Evolutionary conservation across 2,329 filamentous ascomycete genomes (phyloP), one percentile per base, ranked within the genome.

Genomic region (Claviceps digitariae): DNA sequence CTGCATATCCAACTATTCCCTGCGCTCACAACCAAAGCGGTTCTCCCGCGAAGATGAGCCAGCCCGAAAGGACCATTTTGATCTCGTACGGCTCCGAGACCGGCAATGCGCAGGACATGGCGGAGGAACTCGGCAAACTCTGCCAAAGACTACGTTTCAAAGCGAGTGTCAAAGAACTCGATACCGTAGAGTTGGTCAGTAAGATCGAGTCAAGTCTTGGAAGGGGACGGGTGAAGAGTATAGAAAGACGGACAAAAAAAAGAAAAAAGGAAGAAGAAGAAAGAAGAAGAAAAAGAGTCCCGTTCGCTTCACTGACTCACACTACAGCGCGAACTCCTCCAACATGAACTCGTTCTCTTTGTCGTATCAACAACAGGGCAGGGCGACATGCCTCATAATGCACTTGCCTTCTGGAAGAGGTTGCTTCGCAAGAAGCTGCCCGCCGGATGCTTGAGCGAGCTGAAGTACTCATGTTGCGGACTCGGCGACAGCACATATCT

Each of bases 1-100:
- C 31, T 34, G 43, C 43, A 17, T 45, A 13, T 15, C 12, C 15
- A 43, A 13, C 23, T 36, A 21, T 23, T 17, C 17, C 9, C 4
- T 9, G 2, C 4, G n/a, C 38, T 9, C n/a, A 40, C 12, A n/a
- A 12, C 13, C n/a, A 17, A 46, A 15, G 48, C 52, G 50, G 15
- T n/a, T 4, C 36, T n/a, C 44, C 34, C 43, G 15, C 34, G 27
- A 49, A 31, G 36, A 69, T 67, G 60, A 59, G 62, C 45, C 58
- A 59, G 50, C 51, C 60, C 15, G 59, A 62, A 36, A 58, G 77
- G 59, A 72, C 69, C 55, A 67, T 78, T 50, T 78, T 95, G 59
- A 76, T 98, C 54, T 77, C 95, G 36, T 98, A 95, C 70, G 93
- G 89, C 53, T 94, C 91, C 41, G 93, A 98, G 72, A 97, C 90